Conservation (phyloP, 352 stramenopile genomes). For the Phytopythium mirpurense region DNA sequence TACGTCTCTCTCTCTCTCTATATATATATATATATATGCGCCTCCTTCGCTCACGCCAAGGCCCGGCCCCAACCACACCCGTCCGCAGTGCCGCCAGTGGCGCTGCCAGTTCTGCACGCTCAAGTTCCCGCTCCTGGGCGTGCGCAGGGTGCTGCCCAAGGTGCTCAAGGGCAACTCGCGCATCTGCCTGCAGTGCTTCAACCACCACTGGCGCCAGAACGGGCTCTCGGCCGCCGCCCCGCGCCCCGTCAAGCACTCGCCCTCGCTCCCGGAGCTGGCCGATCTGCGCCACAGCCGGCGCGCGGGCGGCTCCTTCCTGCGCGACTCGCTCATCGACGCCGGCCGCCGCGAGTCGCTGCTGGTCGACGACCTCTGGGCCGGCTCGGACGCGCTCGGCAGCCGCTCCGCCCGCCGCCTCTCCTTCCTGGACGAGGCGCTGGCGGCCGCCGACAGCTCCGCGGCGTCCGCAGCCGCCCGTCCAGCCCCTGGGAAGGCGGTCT, state of each 20-base stretch:
- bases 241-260: conserved; percentile 7
- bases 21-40: too few relatives aligned
- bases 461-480: too few relatives aligned
- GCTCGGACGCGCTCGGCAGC: conserved; percentile 16
- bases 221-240: conserved; percentile 9
- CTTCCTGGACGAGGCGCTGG: conserved; percentile 16
- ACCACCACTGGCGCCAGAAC: conserved; percentile 32
- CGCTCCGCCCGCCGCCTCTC: conserved; percentile 9
- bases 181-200: conserved; percentile 51
- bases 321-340: conserved; percentile 15
- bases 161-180: conserved; percentile 47
- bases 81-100: conserved; percentile 32
- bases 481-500: too few relatives aligned
- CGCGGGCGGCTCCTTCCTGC: conserved; percentile 20
- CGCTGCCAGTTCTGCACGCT: conserved; percentile 64
- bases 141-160: conserved; percentile 36
- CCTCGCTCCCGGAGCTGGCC: conserved; percentile 7
- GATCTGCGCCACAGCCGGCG: not conserved
- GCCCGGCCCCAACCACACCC: too few relatives aligned
- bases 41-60: too few relatives aligned
- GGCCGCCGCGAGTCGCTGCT: conserved; percentile 25
- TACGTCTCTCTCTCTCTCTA: conserved; percentile 12
- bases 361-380: conserved; percentile 24
- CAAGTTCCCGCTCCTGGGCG: conserved; percentile 40
- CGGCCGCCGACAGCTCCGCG: conserved; percentile 5